Conservation (phyloP, 306 rosid species). For the Prunus kanzakura region DNA sequence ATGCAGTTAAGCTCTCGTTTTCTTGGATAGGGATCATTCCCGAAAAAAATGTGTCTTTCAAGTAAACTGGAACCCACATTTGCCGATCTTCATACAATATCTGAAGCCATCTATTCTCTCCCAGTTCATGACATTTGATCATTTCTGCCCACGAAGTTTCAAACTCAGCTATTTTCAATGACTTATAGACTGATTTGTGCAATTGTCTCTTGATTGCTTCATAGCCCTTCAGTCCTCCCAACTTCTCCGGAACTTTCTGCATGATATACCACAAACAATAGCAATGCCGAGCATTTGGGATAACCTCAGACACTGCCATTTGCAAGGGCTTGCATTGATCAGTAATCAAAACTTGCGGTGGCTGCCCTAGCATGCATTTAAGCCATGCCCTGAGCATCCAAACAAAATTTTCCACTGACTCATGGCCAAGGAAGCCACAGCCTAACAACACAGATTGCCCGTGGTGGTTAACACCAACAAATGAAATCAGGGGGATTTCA, state of each 20-base stretch:
- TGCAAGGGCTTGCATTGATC: slow-evolving; percentile 64
- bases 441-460: slow-evolving; percentile 69
- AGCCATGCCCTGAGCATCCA: slow-evolving; percentile 76
- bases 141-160: slow-evolving; percentile 68
- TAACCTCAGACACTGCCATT: slow-evolving; percentile 57
- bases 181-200: slow-evolving; percentile 48
- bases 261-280: slow-evolving; percentile 57
- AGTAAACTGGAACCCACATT: slow-evolving; percentile 69
- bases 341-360: slow-evolving; percentile 57
- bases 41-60: slow-evolving; percentile 57
- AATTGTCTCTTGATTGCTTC: slow-evolving; percentile 53
- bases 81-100: slow-evolving; percentile 51
- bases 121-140: slow-evolving; percentile 49
- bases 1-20: slow-evolving; percentile 45
- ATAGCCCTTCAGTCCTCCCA: slow-evolving; percentile 78
- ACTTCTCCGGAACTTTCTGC: slow-evolving; percentile 69
- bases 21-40: slow-evolving; percentile 58
- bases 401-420: slow-evolving; percentile 53
- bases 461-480: slow-evolving; percentile 66
- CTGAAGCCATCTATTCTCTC: slow-evolving; percentile 66
- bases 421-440: slow-evolving; percentile 69
- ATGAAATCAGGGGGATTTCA: slow-evolving; percentile 69
- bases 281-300: slow-evolving; percentile 65
- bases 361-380: slow-evolving; percentile 58
- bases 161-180: slow-evolving; percentile 65